Evolutionary conservation across 1,284 basidiomycete genomes (phyloP).

Genomic region (Hemileia vastatrix): DNA sequence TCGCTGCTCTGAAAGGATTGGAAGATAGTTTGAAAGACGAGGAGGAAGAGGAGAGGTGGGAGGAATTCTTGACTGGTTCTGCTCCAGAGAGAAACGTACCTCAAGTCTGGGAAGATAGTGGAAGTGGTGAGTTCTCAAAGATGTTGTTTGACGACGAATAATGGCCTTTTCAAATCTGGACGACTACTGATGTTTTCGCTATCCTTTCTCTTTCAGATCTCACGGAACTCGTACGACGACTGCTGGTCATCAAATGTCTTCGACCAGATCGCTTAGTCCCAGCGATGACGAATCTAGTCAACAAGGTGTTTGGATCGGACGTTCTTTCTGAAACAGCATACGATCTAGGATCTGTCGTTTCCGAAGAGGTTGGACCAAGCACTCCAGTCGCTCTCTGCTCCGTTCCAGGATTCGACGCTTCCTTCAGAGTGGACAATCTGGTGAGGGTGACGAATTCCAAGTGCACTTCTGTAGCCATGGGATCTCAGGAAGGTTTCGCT

Average conservation of each 20-base stretch:
- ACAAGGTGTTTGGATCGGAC: conserved; percentile 32
- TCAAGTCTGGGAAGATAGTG: no score
- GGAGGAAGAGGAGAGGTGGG: conserved; percentile 26
- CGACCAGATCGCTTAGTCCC: conserved; percentile 39
- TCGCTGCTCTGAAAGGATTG: conserved; percentile 31
- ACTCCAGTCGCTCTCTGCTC: conserved; percentile 40
- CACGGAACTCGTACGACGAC: conserved; percentile 30
- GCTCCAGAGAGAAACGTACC: conserved; percentile 36
- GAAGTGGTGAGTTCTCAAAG: conserved; percentile 5
- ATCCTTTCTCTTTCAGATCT: no score
- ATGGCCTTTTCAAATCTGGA: background rate
- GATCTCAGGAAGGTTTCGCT: conserved; percentile 39
- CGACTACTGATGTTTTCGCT: background rate
- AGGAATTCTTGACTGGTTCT: conserved; percentile 29
- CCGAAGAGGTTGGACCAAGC: conserved; percentile 31
- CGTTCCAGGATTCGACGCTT: conserved; percentile 40
- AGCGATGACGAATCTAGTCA: conserved; percentile 34
- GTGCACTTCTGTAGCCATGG: conserved; percentile 40
- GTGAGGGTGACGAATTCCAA: conserved; percentile 30
- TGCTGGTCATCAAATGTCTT: conserved; percentile 37
- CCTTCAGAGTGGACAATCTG: conserved; percentile 36
- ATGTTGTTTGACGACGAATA: background rate
- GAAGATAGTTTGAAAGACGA: conserved; percentile 33
- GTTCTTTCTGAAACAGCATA: conserved; percentile 30
- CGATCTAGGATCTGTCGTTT: conserved; percentile 29